A percentile compares a stretch with the other conserved stretches of the same genome.
These are phyloP conservation scores for Setaria italica DNA, from an alignment of 202 grass and related monocot species.

Conservation along the genomic window DNA sequence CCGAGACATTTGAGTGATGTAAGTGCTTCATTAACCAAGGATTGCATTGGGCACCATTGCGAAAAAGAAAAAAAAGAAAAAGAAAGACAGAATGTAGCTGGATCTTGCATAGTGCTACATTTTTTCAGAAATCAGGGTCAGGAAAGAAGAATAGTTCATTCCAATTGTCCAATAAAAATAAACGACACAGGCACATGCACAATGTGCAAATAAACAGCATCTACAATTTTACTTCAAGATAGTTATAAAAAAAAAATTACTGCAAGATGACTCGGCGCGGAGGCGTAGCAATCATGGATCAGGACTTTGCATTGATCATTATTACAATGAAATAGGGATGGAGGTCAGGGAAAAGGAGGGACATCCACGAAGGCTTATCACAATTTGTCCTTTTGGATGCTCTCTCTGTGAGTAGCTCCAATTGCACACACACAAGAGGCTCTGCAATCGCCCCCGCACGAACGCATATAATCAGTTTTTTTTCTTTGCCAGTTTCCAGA, in stretches of 20 bases:
- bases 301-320: constrained; percentile 26
- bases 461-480: constrained; percentile 2
- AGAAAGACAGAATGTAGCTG: neutral
- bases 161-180: neutral
- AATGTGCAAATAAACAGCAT: neutral
- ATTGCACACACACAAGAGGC: constrained; percentile 22
- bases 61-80: neutral
- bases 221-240: neutral
- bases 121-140: neutral
- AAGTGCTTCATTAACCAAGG: constrained; percentile 4
- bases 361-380: neutral
- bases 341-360: neutral
- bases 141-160: neutral
- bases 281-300: constrained; percentile 2
- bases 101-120: too few relatives aligned
- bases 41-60: neutral
- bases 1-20: neutral
- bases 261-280: neutral
- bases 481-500: constrained; percentile 10
- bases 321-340: constrained; percentile 5
- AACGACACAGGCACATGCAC: neutral
- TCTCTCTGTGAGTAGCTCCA: neutral
- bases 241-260: too few relatives aligned
- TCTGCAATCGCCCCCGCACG: constrained; percentile 19
- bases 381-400: constrained; percentile 34